Evolutionary conservation across 2,329 filamentous ascomycete species (phyloP).

Genomic region (Colletotrichum magnum): DNA sequence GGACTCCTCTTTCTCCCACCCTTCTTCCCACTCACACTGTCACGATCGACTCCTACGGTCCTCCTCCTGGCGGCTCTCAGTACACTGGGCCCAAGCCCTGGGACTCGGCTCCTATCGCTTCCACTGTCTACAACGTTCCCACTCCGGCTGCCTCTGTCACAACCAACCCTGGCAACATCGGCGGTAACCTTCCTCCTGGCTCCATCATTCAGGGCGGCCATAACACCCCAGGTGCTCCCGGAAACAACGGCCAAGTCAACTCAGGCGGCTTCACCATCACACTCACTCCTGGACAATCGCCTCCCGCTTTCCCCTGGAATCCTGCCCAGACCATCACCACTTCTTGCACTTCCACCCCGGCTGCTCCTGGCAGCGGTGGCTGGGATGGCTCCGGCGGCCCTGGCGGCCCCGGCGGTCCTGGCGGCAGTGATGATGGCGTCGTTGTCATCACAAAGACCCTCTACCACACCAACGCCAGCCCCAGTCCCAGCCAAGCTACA

Average conservation of each 20-base stretch:
- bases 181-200: conserved; percentile 14
- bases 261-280: background rate
- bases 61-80: conserved; percentile 42
- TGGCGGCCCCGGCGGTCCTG: conserved; percentile 12
- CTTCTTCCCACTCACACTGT: conserved; percentile 39
- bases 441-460: conserved; percentile 40
- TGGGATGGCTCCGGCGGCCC: conserved; percentile 8
- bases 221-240: conserved; percentile 1
- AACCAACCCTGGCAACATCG: background rate
- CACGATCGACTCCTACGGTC: conserved; percentile 39
- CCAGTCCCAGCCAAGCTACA: conserved; percentile 9
- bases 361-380: background rate
- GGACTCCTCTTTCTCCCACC: conserved; percentile 37
- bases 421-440: conserved; percentile 11
- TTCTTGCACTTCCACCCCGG: conserved; percentile 2
- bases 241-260: background rate
- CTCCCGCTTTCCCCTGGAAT: conserved; percentile 28
- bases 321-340: conserved; percentile 8
- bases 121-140: conserved; percentile 36
- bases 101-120: conserved; percentile 28
- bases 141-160: conserved; percentile 41
- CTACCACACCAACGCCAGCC: conserved; percentile 21
- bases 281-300: background rate
- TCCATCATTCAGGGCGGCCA: conserved; percentile 19
- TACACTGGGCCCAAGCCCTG: conserved; percentile 40